A percentile compares a stretch with the other conserved stretches of the same genome.
phyloP scores from a whole-genome alignment of 2,329 filamentous ascomycete genomes.

The Diaporthe nobilis region DNA sequence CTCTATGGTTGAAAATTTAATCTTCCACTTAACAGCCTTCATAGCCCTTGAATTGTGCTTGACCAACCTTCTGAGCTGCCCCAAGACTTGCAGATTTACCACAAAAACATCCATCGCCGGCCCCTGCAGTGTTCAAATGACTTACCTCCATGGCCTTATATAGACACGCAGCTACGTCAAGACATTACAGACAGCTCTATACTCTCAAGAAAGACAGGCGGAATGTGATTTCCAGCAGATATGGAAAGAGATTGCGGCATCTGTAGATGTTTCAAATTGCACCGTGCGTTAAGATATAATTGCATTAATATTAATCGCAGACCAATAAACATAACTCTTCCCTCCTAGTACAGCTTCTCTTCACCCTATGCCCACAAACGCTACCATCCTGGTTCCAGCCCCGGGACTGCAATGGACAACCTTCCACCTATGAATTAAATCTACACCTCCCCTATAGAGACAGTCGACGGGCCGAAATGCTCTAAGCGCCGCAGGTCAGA shows the following conservation, averaged over 20 bases:
- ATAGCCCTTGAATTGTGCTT: neutral
- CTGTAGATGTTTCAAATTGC: neutral
- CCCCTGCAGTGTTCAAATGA: too few species aligned
- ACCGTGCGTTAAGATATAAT: too few species aligned
- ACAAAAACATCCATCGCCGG: neutral
- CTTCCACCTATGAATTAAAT: neutral
- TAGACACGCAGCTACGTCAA: neutral
- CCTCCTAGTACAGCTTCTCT: neutral
- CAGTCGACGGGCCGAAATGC: too few species aligned
- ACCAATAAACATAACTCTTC: neutral
- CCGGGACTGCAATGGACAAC: neutral
- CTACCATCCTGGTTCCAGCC: neutral
- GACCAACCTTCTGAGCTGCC: neutral
- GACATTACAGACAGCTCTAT: neutral
- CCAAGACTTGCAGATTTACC: neutral
- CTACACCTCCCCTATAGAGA: too few species aligned
- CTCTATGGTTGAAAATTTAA: too few species aligned
- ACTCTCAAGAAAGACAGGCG: neutral
- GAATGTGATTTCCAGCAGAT: neutral
- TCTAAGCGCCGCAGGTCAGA: conserved; percentile 20
- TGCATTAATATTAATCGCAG: neutral
- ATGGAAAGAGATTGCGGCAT: too few species aligned
- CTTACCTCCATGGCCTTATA: too few species aligned
- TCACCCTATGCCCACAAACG: neutral
- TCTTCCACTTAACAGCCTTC: neutral